Conservation (phyloP, 495 filamentous ascomycete genomes). For the Xylaria intraflava region DNA sequence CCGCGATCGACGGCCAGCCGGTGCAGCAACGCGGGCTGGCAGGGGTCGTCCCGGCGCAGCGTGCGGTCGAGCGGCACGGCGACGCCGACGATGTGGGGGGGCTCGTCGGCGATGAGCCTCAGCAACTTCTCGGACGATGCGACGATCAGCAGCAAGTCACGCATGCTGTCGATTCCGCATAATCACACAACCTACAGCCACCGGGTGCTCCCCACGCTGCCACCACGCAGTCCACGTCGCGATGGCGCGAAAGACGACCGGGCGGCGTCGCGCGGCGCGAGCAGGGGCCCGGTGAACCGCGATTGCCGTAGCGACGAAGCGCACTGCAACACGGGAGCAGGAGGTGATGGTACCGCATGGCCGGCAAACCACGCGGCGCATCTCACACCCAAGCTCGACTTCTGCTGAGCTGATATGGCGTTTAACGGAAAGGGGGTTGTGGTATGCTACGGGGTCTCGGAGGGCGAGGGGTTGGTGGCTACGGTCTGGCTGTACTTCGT, state of each 20-base stretch:
- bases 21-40: constrained; percentile 22
- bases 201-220: neutral
- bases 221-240: neutral
- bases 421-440: no score
- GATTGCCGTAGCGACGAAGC: no score
- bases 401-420: no score
- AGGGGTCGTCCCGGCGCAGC: constrained; percentile 20
- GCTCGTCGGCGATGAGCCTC: constrained; percentile 20
- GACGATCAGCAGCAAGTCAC: constrained; percentile 15
- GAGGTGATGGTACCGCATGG: no score
- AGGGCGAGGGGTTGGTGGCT: no score
- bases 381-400: no score
- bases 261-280: neutral
- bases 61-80: constrained; percentile 22
- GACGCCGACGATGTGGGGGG: constrained; percentile 25
- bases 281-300: no score
- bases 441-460: no score
- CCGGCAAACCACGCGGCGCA: no score
- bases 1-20: constrained; percentile 21
- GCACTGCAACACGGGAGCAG: no score
- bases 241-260: constrained; percentile 1
- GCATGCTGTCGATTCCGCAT: constrained; percentile 9
- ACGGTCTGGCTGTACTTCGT: no score
- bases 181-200: neutral
- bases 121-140: constrained; percentile 22